Conservation (phyloP, 1,284 basidiomycete genomes). For the Trametes versicolor region DNA sequence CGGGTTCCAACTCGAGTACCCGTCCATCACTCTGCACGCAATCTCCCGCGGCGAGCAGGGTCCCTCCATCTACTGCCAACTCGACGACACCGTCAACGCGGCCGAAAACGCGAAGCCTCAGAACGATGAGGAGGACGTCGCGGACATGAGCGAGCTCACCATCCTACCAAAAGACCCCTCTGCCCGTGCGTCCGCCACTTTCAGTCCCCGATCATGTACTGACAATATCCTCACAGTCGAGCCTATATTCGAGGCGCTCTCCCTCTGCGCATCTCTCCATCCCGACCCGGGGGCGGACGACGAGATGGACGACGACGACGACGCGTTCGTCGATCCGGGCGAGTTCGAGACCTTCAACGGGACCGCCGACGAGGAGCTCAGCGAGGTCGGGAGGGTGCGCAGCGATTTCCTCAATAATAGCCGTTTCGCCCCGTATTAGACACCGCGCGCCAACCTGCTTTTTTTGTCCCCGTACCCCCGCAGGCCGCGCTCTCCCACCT, state of each 20-base stretch:
- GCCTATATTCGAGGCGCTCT: slow-evolving; percentile 88
- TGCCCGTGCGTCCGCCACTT: slow-evolving; percentile 62
- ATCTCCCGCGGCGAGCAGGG: slow-evolving; percentile 73
- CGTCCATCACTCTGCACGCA: slow-evolving; percentile 89
- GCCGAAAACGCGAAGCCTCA: slow-evolving; percentile 37
- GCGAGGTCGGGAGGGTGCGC: slow-evolving; percentile 93
- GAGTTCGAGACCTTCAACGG: slow-evolving; percentile 71
- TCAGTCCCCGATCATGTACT: background rate
- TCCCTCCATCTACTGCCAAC: slow-evolving; percentile 89
- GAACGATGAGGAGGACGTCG: slow-evolving; percentile 58
- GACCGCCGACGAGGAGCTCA: slow-evolving; percentile 73
- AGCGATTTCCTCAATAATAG: slow-evolving; percentile 84
- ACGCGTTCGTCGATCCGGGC: slow-evolving; percentile 67
- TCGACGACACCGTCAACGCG: slow-evolving; percentile 67
- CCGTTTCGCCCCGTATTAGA: slow-evolving; percentile 90
- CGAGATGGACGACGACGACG: slow-evolving; percentile 58
- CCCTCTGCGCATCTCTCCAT: slow-evolving; percentile 90
- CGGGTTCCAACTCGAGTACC: slow-evolving; percentile 86
- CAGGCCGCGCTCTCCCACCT: slow-evolving; percentile 81
- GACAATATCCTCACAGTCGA: slow-evolving; percentile 69
- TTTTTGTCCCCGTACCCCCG: slow-evolving; percentile 37
- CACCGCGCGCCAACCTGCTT: slow-evolving; percentile 31
- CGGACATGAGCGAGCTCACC: slow-evolving; percentile 78
- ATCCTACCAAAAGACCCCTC: slow-evolving; percentile 70
- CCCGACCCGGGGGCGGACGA: slow-evolving; percentile 68